phyloP scores from a whole-genome alignment of 441 rosid species.

The Syzygium syzygioides region DNA sequence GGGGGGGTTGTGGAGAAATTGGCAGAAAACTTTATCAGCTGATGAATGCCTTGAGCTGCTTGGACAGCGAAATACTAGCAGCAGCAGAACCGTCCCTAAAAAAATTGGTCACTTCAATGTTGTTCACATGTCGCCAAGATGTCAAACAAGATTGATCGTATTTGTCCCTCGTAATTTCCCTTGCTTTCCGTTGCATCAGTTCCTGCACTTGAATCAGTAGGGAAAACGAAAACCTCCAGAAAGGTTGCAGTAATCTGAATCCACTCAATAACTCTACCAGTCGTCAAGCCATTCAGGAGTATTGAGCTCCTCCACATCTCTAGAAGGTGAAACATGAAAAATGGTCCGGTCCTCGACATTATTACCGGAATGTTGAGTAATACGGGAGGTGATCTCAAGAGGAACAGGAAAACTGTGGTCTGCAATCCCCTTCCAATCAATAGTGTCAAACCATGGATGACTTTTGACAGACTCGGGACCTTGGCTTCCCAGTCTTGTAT shows the following conservation, averaged over 20 bases:
- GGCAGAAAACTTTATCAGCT: not conserved
- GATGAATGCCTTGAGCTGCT: constrained; percentile 19
- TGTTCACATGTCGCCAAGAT: not conserved
- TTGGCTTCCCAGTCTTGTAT: constrained; percentile 54
- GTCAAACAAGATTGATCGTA: not conserved
- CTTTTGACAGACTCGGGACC: constrained; percentile 54
- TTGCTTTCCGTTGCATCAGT: not conserved
- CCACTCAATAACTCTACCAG: constrained; percentile 47
- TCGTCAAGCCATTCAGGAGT: constrained; percentile 72
- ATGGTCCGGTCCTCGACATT: constrained; percentile 26
- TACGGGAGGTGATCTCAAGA: constrained; percentile 44
- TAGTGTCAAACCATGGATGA: constrained; percentile 68
- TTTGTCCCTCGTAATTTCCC: not conserved
- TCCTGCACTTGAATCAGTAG: not conserved
- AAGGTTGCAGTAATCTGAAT: not conserved
- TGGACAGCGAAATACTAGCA: constrained; percentile 14
- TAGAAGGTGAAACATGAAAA: constrained; percentile 28
- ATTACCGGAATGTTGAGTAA: constrained; percentile 42
- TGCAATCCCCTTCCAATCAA: constrained; percentile 59
- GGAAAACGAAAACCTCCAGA: not conserved
- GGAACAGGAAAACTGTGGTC: constrained; percentile 52
- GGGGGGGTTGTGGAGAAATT: not conserved
- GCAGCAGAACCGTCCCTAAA: not conserved
- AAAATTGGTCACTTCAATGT: constrained; percentile 1
- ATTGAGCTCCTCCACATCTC: constrained; percentile 37